These are phyloP conservation scores for Xylaria digitata DNA, from an alignment of 2,329 filamentous ascomycete genomes.

Conservation along the genomic window DNA sequence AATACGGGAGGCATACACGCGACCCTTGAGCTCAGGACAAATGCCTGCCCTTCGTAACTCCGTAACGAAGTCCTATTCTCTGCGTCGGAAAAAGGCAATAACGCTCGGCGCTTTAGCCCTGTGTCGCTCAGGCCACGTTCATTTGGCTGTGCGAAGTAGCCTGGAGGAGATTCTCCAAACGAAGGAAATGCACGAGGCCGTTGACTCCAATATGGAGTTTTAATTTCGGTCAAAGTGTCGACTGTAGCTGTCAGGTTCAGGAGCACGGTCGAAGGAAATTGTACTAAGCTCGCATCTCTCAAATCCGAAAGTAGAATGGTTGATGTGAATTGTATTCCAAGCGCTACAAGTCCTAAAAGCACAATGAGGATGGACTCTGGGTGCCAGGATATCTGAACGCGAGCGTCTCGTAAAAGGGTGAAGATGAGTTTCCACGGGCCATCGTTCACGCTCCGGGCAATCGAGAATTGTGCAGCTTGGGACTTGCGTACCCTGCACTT, in stretches of 20 bases:
- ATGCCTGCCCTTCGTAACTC: too few relatives aligned
- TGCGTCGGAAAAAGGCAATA: too few relatives aligned
- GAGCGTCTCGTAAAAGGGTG: not conserved
- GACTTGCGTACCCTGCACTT: not conserved
- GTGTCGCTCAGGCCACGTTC: too few relatives aligned
- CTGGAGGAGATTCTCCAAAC: too few relatives aligned
- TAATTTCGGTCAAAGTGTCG: not conserved
- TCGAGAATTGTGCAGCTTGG: not conserved
- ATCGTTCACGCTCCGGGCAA: constrained; percentile 7
- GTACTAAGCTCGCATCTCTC: not conserved
- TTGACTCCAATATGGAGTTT: not conserved
- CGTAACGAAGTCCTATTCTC: too few relatives aligned
- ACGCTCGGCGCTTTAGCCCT: too few relatives aligned
- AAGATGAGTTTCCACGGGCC: not conserved
- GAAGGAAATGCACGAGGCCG: not conserved
- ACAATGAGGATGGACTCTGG: constrained; percentile 11
- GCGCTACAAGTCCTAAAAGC: not conserved
- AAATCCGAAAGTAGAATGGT: constrained; percentile 15
- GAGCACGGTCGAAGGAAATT: not conserved
- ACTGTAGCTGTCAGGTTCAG: not conserved
- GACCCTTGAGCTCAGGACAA: too few relatives aligned
- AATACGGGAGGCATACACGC: too few relatives aligned
- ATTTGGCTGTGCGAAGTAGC: too few relatives aligned
- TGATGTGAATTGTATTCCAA: constrained; percentile 7
- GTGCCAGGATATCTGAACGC: not conserved